Base-by-base conservation (phyloP, 306 rosid species). In the Oxytropis ochrocephala region DNA sequence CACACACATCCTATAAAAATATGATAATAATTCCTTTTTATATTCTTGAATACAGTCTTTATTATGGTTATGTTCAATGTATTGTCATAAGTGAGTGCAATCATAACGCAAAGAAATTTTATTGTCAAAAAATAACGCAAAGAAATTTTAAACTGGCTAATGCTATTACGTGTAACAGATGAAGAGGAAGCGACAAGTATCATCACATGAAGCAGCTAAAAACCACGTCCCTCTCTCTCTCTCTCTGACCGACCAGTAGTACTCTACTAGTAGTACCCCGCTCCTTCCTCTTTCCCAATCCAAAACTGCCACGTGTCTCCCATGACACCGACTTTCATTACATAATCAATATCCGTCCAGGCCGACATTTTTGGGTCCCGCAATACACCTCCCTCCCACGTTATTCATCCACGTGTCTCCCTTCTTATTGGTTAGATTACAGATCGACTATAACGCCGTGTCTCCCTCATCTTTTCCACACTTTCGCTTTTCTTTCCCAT, bases 351-450 rank as follows among this genome's bases (percentile, higher is more conserved):
- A 32, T 66, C 55, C 36, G 11, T 42, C 32, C 16, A 18, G 36
- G 10, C 71, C 78, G 72, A 64, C 78, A 33, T 41, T 11, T 51
- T 29, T 2, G 55, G 78, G 44, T 2, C 55, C 54, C 42, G 7
- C 51, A 19, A 2, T 3, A 18, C 60, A 48, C 60, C 68, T 39
- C 11, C 70, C 30, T 7, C 69, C 53, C 62, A 73, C 70, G 70
- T 73, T 61, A 62, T 50, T 73, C 21, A 32, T 57, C 70, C 78
- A 53, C 72, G 48, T 64, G 78, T 74, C 48, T 0, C 18, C 0
- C 4, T 4, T 0, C 7, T 7, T 6, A 38, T 41, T 63, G 11
- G 71, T 5, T 7, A 1, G 18, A 11, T 3, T 10, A 47, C 29
- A 13, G 30, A 30, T 65, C 58, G 21, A 36, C 19, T 6, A 0